These are phyloP conservation scores for Phytophthora aleatoria DNA, from an alignment of 352 stramenopile genomes.

Conservation along the genomic window DNA sequence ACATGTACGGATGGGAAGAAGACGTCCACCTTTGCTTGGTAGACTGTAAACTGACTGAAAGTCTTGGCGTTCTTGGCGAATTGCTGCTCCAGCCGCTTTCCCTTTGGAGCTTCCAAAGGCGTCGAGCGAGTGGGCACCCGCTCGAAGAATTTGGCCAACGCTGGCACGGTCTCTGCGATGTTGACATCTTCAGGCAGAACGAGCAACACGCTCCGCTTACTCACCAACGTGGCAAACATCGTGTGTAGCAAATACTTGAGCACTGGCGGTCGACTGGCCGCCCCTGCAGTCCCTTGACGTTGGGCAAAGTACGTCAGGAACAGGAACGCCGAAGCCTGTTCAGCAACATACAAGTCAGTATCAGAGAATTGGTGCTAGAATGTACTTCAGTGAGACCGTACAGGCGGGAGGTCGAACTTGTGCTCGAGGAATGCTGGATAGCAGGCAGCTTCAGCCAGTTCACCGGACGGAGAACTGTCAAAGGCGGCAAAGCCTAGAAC, in stretches of 20 bases:
- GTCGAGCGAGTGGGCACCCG: slow-evolving; percentile 28
- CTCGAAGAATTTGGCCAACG: slow-evolving; percentile 67
- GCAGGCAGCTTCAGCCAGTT: slow-evolving; percentile 43
- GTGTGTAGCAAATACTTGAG: slow-evolving; percentile 64
- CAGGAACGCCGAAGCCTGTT: slow-evolving; percentile 47
- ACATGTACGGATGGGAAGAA: slow-evolving; percentile 59
- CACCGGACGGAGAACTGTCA: slow-evolving; percentile 52
- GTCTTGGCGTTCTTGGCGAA: slow-evolving; percentile 43
- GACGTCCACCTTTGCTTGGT: slow-evolving; percentile 41
- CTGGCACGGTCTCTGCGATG: slow-evolving; percentile 46
- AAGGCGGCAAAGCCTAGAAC: slow-evolving; percentile 71
- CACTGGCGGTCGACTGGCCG: slow-evolving; percentile 40
- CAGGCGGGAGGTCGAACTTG: slow-evolving; percentile 60
- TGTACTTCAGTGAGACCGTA: slow-evolving; percentile 16
- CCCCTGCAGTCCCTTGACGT: slow-evolving; percentile 37
- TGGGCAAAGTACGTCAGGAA: slow-evolving; percentile 69
- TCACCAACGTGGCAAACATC: slow-evolving; percentile 50
- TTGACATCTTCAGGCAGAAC: slow-evolving; percentile 55
- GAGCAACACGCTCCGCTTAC: slow-evolving; percentile 47
- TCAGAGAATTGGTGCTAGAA: neutral
- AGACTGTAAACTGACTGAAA: slow-evolving; percentile 55
- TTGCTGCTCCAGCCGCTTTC: slow-evolving; percentile 30
- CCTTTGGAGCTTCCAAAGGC: slow-evolving; percentile 7
- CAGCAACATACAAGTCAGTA: neutral
- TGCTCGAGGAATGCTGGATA: slow-evolving; percentile 48